phyloP scores from a whole-genome alignment of 2,329 filamentous ascomycete species.

The Cryphonectria naterciae region DNA sequence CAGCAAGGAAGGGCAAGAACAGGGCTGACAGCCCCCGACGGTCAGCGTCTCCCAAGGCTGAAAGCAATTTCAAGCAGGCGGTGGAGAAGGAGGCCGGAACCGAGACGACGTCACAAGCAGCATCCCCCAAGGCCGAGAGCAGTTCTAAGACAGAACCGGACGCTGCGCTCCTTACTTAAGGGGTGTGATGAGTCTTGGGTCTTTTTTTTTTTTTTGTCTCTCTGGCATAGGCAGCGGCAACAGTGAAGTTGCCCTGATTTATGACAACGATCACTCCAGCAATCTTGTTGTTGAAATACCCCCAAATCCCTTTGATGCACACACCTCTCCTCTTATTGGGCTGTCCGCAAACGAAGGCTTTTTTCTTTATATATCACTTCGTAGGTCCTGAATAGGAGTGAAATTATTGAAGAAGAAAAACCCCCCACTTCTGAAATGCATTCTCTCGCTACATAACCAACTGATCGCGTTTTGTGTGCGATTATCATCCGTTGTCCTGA shows the following conservation, averaged over 20 bases:
- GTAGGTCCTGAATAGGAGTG: not conserved
- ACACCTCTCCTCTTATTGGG: not conserved
- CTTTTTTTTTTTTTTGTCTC: too few species aligned
- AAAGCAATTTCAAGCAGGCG: not conserved
- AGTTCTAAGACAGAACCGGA: constrained; percentile 9
- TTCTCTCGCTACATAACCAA: not conserved
- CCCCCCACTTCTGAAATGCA: not conserved
- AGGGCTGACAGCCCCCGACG: not conserved
- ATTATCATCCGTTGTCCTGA: not conserved
- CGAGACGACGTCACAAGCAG: not conserved
- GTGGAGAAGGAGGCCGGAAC: not conserved
- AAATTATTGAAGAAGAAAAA: not conserved
- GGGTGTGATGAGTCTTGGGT: not conserved
- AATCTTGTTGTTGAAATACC: not conserved
- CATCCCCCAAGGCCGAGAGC: not conserved
- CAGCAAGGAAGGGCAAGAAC: constrained; percentile 10
- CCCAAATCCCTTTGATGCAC: not conserved
- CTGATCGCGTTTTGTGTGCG: not conserved
- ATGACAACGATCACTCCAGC: not conserved
- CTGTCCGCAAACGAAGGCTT: not conserved
- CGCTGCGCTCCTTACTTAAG: not conserved
- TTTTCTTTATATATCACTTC: not conserved
- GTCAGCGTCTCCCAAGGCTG: not conserved
- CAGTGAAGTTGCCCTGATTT: not conserved
- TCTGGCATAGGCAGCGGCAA: not conserved